Percentiles rank a stretch among this genome's conserved stretches.
phyloP scores from a whole-genome alignment of 2,329 filamentous ascomycete genomes.

The Cryphonectria japonica region DNA sequence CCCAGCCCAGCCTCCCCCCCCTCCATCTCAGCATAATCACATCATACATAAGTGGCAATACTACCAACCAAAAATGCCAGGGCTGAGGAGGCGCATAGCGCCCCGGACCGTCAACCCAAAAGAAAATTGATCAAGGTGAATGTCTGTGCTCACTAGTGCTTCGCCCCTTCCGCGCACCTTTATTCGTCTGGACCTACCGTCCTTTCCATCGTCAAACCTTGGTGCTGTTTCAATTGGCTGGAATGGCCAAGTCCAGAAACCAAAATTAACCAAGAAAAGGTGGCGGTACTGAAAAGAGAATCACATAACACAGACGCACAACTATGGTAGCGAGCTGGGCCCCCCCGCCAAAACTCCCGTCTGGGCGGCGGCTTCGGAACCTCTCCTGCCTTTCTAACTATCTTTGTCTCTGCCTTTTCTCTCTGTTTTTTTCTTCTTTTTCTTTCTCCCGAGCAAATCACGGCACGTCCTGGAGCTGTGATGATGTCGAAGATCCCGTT shows the following conservation, averaged over 20 bases:
- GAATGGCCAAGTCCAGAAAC: neutral
- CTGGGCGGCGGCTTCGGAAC: neutral
- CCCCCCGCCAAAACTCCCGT: neutral
- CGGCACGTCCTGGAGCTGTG: conserved; percentile 4
- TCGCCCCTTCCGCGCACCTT: neutral
- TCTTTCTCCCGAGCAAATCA: neutral
- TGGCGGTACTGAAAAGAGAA: neutral
- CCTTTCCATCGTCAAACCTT: neutral
- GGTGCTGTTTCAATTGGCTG: conserved; percentile 1
- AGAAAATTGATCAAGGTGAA: neutral
- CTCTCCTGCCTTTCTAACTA: neutral
- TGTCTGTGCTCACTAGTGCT: neutral
- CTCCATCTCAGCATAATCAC: neutral
- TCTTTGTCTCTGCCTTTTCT: neutral
- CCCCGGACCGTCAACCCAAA: neutral
- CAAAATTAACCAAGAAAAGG: neutral
- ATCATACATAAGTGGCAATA: neutral
- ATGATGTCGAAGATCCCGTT: neutral
- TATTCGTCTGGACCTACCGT: neutral
- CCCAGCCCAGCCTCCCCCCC: neutral
- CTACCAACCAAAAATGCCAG: neutral
- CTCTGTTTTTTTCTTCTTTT: neutral
- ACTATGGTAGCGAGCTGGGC: neutral
- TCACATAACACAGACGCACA: neutral
- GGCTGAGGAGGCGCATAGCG: conserved; percentile 8